Percentiles rank a stretch among this genome's conserved stretches.
Conservation (phyloP, 148 eudicot species). For the Rhododendron vialii region DNA sequence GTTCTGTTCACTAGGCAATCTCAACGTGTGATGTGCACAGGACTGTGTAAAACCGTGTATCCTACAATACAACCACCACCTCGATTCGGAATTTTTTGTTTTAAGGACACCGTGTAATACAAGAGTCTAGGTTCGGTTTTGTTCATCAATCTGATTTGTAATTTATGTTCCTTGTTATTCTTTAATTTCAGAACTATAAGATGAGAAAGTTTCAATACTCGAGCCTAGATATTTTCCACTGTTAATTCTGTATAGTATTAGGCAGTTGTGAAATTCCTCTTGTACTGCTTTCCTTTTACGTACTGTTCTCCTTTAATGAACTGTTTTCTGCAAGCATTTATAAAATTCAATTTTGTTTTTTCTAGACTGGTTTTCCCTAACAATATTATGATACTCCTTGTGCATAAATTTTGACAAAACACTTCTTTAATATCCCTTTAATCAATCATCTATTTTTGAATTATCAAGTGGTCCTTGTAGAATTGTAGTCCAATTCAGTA, state of each 20-base stretch:
- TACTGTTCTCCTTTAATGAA: no score
- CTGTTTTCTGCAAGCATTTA: no score
- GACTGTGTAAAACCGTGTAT: not conserved
- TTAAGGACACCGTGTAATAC: not conserved
- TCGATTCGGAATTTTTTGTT: no score
- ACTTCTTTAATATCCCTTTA: not conserved
- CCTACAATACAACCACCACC: not conserved
- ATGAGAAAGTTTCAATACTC: not conserved
- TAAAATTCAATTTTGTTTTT: not conserved
- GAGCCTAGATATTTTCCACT: no score
- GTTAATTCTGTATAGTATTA: no score
- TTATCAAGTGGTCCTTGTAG: not conserved
- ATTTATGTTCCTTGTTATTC: not conserved
- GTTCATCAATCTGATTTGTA: not conserved
- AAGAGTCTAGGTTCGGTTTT: no score
- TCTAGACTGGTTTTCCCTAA: not conserved
- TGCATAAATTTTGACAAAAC: not conserved
- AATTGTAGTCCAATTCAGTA: not conserved
- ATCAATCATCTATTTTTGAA: not conserved
- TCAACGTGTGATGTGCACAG: not conserved
- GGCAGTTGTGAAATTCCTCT: no score
- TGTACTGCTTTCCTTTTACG: no score
- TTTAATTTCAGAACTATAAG: not conserved
- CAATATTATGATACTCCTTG: not conserved
- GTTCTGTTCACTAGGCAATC: not conserved